Evolutionary conservation across 2,329 filamentous ascomycete species (phyloP), one percentile per base, ranked within the genome.

Genomic region (Cryphonectria carpinicola): DNA sequence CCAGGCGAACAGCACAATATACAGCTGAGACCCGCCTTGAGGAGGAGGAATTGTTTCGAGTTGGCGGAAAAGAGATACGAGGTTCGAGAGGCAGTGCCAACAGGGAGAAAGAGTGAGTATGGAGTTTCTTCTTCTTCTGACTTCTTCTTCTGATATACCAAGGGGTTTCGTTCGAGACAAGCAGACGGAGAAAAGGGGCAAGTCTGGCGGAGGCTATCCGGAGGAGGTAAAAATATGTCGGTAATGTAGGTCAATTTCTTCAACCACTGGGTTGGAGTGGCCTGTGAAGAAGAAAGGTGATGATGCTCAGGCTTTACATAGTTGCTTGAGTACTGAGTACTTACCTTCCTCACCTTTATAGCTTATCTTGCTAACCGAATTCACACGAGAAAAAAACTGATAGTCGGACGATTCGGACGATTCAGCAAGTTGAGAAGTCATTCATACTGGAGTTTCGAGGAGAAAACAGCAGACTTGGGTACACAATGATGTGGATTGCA

Each of bases 401-500:
- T 5, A 37, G 14, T 43, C 65, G 54, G 65, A 35, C 39, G n/a
- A 25, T 60, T 67, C 65, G 65, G 65, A 19, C n/a, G 60, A 64
- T 63, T 64, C 60, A 41, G 54, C 32, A 56, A 46, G 35, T 58
- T 11, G 37, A 46, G 3, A 5, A 52, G 46, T 39, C 46, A 39
- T 19, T 52, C n/a, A 43, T 11, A 28, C 65, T 66, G 25, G 28
- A 39, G 19, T n/a, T 35, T n/a, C 5, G 41, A 35, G 32, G 8
- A 6, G 19, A 37, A 37, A 7, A 61, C 10, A 39, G 66, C 11
- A 63, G 37, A 28, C 32, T 25, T 39, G 13, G 14, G 41, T 37
- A 10, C 28, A 32, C 19, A 14, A 68, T 69, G n/a, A 66, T 66
- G 32, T 70, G 64, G 60, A 71, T 13, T 41, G 67, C 37, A 60